phyloP scores from a whole-genome alignment of 2,329 filamentous ascomycete genomes.

The Monilinia fructigena region DNA sequence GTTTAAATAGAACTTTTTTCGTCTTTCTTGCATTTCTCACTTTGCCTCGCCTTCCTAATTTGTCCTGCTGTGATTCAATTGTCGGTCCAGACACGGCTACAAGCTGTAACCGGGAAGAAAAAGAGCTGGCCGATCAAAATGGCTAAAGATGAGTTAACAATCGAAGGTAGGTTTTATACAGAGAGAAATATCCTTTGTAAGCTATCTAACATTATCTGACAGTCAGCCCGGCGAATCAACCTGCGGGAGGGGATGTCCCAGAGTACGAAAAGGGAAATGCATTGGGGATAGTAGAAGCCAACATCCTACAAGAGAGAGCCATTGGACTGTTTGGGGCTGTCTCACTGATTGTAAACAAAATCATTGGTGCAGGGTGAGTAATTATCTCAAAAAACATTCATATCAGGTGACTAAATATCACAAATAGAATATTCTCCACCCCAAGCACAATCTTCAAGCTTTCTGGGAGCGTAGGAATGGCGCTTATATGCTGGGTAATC shows the following conservation, averaged over 20 bases:
- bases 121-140: background rate
- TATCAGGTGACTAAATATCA: background rate
- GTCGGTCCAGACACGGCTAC: background rate
- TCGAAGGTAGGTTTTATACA: background rate
- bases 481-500: background rate
- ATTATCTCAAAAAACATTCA: background rate
- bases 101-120: background rate
- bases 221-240: background rate
- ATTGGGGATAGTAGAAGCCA: background rate
- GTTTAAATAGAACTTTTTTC: background rate
- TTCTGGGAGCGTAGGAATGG: background rate
- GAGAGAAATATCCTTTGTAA: background rate
- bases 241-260: background rate
- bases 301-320: background rate
- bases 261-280: background rate
- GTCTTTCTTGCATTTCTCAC: background rate
- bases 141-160: background rate
- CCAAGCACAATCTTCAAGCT: background rate
- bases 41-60: background rate
- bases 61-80: background rate
- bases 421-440: background rate
- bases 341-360: background rate
- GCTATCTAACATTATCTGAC: background rate
- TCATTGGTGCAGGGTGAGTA: background rate
- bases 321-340: background rate